Evolutionary conservation across 129 eudicot species (phyloP).

Genomic region (Arctium lappa): DNA sequence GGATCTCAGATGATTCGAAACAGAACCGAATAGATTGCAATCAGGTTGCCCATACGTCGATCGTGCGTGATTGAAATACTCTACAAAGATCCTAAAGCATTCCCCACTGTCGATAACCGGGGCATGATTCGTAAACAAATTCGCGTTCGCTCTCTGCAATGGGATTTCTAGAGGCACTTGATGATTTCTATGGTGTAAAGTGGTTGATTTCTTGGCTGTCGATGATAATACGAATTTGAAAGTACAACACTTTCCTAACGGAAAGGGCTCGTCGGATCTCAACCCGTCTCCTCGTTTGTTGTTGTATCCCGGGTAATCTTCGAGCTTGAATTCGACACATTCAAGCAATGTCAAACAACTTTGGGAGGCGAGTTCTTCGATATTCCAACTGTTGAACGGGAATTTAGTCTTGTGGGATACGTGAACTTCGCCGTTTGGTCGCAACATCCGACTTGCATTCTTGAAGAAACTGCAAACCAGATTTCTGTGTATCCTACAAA

Average conservation of each 20-base stretch:
- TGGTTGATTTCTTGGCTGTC: background rate
- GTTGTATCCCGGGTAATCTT: slow-evolving; percentile 56
- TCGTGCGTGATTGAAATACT: slow-evolving; percentile 32
- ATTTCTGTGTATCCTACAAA: slow-evolving; percentile 44
- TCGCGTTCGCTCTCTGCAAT: background rate
- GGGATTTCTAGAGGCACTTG: background rate
- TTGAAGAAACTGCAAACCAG: slow-evolving; percentile 47
- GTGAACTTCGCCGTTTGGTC: slow-evolving; percentile 52
- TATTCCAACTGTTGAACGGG: slow-evolving; percentile 46
- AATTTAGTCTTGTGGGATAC: slow-evolving; percentile 48
- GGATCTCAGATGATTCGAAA: slow-evolving; percentile 11
- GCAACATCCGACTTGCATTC: slow-evolving; percentile 45
- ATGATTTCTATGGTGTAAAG: background rate
- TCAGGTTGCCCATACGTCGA: slow-evolving; percentile 30
- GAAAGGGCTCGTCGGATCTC: slow-evolving; percentile 40
- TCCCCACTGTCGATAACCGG: background rate
- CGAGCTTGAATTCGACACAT: slow-evolving; percentile 33
- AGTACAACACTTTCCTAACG: slow-evolving; percentile 43
- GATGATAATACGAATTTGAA: background rate
- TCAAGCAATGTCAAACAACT: slow-evolving; percentile 30
- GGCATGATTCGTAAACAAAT: background rate
- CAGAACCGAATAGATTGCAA: background rate
- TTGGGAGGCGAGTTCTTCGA: slow-evolving; percentile 40
- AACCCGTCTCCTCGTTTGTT: slow-evolving; percentile 54
- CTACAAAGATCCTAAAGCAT: slow-evolving; percentile 35